phyloP scores from a whole-genome alignment of 78 protist genomes.

The Dictyostelium discoideum region DNA sequence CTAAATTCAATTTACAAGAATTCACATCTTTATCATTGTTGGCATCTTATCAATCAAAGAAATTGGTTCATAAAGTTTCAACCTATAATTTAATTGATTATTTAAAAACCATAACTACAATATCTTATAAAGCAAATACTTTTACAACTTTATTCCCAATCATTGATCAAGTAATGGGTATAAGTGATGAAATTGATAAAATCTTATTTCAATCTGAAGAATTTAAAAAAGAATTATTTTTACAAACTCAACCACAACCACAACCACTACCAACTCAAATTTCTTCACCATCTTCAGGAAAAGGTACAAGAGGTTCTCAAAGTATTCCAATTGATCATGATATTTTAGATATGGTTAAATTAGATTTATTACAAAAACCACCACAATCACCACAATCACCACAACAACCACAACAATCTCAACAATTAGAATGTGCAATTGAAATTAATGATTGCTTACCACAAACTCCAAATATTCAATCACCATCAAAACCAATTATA shows the following conservation, averaged over 20 bases:
- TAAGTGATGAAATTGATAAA: constrained; percentile 73
- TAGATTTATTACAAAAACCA: neutral
- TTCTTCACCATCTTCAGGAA: neutral
- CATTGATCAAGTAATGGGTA: constrained; percentile 40
- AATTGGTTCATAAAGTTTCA: constrained; percentile 26
- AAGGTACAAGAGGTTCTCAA: neutral
- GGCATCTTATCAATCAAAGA: constrained; percentile 5
- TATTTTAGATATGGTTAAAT: constrained; percentile 18
- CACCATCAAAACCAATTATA: neutral
- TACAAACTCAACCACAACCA: neutral
- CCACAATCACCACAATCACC: neutral
- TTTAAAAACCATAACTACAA: neutral
- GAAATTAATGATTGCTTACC: neutral
- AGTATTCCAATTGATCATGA: neutral
- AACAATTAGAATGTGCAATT: neutral
- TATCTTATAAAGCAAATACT: neutral
- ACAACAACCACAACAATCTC: neutral
- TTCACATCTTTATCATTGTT: neutral
- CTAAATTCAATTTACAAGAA: neutral
- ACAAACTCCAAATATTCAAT: neutral
- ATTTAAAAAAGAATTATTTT: neutral
- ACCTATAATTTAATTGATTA: constrained; percentile 25
- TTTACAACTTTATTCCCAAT: constrained; percentile 3
- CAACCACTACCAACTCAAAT: neutral
- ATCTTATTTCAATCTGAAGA: constrained; percentile 38